A percentile compares a stretch with the other conserved stretches of the same genome.
Evolutionary conservation across 169 alveolate species (phyloP).

Genomic region (Plasmodium falciparum): DNA sequence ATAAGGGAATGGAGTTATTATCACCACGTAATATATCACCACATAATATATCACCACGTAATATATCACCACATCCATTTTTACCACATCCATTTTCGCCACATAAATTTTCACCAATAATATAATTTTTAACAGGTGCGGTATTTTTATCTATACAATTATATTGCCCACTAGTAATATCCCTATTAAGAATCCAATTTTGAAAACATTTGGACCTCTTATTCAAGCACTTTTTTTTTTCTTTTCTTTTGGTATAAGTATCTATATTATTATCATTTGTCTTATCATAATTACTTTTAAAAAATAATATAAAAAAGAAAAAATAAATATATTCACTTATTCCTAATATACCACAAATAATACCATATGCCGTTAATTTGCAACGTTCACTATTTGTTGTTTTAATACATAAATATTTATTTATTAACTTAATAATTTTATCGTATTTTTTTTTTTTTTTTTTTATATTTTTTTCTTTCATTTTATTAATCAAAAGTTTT

Average conservation of each 20-base stretch:
- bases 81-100: no score
- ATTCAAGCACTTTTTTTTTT: not conserved
- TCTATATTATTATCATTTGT: not conserved
- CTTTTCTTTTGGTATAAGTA: not conserved
- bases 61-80: no score
- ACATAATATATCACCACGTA: no score
- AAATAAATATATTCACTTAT: constrained; percentile 60
- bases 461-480: constrained; percentile 22
- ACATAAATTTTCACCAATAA: no score
- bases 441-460: constrained; percentile 42
- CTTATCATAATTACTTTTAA: constrained; percentile 10
- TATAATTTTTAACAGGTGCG: no score
- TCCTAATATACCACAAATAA: constrained; percentile 73
- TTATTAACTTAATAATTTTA: constrained; percentile 14
- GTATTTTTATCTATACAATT: no score
- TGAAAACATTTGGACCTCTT: no score
- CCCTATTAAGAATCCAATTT: no score
- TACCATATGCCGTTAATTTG: constrained; percentile 72
- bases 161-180: no score
- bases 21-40: no score
- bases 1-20: no score
- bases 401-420: constrained; percentile 42
- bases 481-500: not conserved
- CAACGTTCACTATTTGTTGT: constrained; percentile 72
- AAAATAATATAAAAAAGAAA: constrained; percentile 22